Percentiles rank a stretch among this genome's conserved stretches.
Conservation (phyloP, 129 eudicot genomes). For the Saussurea involucrata region DNA sequence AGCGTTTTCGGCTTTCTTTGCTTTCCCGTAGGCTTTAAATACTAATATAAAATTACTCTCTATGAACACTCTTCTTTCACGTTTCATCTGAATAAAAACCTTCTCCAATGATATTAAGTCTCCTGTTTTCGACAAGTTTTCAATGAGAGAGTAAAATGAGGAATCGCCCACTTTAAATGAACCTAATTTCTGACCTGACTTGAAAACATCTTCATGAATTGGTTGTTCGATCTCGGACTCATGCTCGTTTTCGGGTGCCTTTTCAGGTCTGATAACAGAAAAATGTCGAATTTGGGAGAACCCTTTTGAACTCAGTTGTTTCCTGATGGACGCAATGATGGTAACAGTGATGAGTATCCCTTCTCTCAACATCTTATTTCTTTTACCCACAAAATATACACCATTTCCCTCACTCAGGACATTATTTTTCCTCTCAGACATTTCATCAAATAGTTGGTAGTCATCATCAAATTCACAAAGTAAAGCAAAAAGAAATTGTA, state of each 20-base stretch:
- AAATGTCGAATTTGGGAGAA: constrained; percentile 27
- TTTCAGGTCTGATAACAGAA: constrained; percentile 26
- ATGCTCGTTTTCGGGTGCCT: constrained; percentile 13
- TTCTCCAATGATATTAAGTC: constrained; percentile 63
- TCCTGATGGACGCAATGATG: constrained; percentile 25
- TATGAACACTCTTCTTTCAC: constrained; percentile 52
- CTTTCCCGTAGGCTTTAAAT: constrained; percentile 75
- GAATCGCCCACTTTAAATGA: constrained; percentile 73
- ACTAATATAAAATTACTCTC: constrained; percentile 63
- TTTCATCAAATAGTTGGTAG: too few species aligned
- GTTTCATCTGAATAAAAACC: constrained; percentile 66
- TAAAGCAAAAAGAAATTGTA: too few species aligned
- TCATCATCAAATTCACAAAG: too few species aligned
- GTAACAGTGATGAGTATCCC: constrained; percentile 44
- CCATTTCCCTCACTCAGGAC: too few species aligned
- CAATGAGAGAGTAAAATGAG: constrained; percentile 72
- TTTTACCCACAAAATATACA: too few species aligned
- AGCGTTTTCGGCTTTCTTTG: constrained; percentile 58
- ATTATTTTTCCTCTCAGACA: too few species aligned
- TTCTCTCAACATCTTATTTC: too few species aligned
- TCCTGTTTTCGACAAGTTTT: constrained; percentile 49
- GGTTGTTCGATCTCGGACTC: constrained; percentile 26
- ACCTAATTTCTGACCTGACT: constrained; percentile 45
- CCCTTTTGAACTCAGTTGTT: constrained; percentile 29
- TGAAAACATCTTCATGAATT: constrained; percentile 47